Conservation (phyloP, 2,329 filamentous ascomycete species). For the Didymella pinodella region DNA sequence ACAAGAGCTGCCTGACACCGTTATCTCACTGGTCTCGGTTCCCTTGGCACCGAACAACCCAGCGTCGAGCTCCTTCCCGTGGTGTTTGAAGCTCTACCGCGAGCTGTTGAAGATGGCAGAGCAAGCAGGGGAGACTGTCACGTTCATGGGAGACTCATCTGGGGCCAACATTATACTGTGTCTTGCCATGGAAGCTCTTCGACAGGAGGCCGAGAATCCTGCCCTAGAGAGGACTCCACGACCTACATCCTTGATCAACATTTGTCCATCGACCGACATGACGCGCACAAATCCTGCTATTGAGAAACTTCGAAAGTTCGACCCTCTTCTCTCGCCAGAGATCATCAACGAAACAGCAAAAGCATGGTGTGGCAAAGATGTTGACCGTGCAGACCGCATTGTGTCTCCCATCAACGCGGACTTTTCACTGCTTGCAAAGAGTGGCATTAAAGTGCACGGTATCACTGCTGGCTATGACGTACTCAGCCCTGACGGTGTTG, state of each 20-base stretch:
- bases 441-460: constrained; percentile 60
- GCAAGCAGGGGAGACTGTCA: constrained; percentile 53
- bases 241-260: constrained; percentile 54
- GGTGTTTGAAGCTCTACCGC: constrained; percentile 57
- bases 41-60: constrained; percentile 64
- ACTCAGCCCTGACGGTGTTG: constrained; percentile 60
- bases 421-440: constrained; percentile 49
- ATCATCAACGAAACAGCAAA: constrained; percentile 55
- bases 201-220: constrained; percentile 36
- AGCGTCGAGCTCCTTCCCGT: constrained; percentile 58
- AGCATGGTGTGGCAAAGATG: constrained; percentile 52
- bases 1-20: constrained; percentile 51
- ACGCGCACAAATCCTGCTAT: constrained; percentile 58
- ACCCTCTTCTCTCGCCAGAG: constrained; percentile 57
- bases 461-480: constrained; percentile 63
- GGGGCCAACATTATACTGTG: constrained; percentile 63
- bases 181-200: constrained; percentile 51
- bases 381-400: constrained; percentile 54
- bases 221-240: constrained; percentile 20
- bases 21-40: constrained; percentile 60
- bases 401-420: constrained; percentile 60
- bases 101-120: constrained; percentile 52
- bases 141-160: constrained; percentile 63
- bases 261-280: constrained; percentile 61
- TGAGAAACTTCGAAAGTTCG: constrained; percentile 49